Conservation (phyloP, 1,139 yeast genomes). For the Kazachstania sp. region DNA sequence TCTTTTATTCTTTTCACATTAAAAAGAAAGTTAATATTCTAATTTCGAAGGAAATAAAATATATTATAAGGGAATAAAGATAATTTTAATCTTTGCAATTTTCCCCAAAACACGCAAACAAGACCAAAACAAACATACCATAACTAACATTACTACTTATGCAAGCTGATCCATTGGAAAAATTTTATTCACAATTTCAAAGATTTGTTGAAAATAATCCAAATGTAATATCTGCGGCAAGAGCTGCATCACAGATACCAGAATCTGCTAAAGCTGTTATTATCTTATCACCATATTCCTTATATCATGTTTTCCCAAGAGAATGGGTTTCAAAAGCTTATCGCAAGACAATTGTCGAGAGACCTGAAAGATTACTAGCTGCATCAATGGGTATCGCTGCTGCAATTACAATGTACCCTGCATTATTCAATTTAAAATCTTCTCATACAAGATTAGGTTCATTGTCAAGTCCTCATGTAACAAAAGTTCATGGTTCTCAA, state of each 20-base stretch:
- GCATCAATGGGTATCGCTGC: conserved; percentile 71
- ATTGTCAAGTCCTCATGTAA: conserved; percentile 44
- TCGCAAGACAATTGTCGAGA: conserved; percentile 63
- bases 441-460: conserved; percentile 27
- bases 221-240: conserved; percentile 40
- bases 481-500: conserved; percentile 61
- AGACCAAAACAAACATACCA: no score
- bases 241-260: conserved; percentile 38
- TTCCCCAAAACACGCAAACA: background rate
- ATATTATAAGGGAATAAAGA: no score
- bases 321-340: conserved; percentile 69
- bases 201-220: conserved; percentile 48
- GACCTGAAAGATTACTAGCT: conserved; percentile 76
- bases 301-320: conserved; percentile 66
- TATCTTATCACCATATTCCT: conserved; percentile 50
- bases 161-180: conserved; percentile 29
- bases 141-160: background rate
- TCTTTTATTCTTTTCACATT: no score
- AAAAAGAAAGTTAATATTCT: no score
- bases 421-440: conserved; percentile 45
- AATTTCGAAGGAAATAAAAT: no score
- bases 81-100: no score
- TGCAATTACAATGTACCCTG: conserved; percentile 64
- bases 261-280: conserved; percentile 45
- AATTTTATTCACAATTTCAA: conserved; percentile 39